Percentiles rank a stretch among this genome's conserved stretches.
phyloP scores from a whole-genome alignment of 768 basidiomycete genomes.

The Tulasnella sp. region DNA sequence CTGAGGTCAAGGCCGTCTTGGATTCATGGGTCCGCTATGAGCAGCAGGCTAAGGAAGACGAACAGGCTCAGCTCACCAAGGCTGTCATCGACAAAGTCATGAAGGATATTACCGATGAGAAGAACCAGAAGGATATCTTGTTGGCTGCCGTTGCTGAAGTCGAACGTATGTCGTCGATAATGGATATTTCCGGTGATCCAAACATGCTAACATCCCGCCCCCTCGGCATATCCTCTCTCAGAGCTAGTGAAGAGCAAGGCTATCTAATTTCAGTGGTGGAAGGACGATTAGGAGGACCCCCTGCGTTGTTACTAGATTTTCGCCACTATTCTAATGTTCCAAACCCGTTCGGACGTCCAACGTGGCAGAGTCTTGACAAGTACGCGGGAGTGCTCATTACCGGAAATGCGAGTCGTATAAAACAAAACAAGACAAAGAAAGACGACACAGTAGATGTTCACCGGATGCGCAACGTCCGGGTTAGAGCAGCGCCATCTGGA shows the following conservation, averaged over 20 bases:
- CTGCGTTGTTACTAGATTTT: constrained; percentile 1
- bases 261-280: constrained; percentile 42
- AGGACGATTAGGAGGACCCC: not conserved
- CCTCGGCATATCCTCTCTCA: constrained; percentile 30
- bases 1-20: constrained; percentile 88
- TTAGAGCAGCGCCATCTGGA: not conserved
- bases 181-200: not conserved
- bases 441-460: not conserved
- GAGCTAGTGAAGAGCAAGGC: constrained; percentile 89
- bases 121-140: constrained; percentile 80
- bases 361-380: not conserved
- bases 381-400: not conserved
- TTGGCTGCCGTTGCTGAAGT: constrained; percentile 74
- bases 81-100: constrained; percentile 83
- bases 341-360: not conserved
- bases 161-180: constrained; percentile 62
- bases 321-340: not conserved
- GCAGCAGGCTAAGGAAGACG: constrained; percentile 91
- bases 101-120: constrained; percentile 74
- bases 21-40: constrained; percentile 99
- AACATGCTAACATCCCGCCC: not conserved
- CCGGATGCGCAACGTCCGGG: not conserved
- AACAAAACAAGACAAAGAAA: not conserved
- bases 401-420: not conserved
- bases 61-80: constrained; percentile 88